Conservation (phyloP, 1,284 basidiomycete genomes). For the Naganishia sp. region DNA sequence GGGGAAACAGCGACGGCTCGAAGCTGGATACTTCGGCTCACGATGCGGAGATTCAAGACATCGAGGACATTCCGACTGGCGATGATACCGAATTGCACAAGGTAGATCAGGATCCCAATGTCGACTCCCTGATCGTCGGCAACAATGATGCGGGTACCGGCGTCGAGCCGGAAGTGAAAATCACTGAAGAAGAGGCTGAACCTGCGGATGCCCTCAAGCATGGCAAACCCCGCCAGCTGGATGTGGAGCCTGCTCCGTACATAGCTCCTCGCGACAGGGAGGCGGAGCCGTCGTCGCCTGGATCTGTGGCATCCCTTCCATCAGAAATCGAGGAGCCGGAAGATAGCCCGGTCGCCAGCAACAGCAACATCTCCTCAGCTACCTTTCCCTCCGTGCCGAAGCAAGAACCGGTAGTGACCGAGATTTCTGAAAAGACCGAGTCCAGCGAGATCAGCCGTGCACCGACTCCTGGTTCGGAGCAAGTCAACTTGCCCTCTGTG, state of each 20-base stretch:
- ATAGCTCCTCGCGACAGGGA: neutral
- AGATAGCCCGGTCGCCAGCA: neutral
- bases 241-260: neutral
- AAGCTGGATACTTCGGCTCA: neutral
- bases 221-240: neutral
- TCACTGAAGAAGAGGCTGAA: slow-evolving; percentile 6
- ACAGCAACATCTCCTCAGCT: slow-evolving; percentile 1
- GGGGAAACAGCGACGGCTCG: neutral
- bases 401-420: slow-evolving; percentile 8
- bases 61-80: slow-evolving; percentile 20
- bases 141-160: slow-evolving; percentile 5
- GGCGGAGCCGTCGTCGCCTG: neutral
- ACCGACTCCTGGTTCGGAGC: slow-evolving; percentile 8
- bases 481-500: slow-evolving; percentile 20
- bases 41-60: slow-evolving; percentile 10
- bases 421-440: neutral
- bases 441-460: slow-evolving; percentile 8
- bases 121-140: slow-evolving; percentile 16
- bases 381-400: slow-evolving; percentile 21
- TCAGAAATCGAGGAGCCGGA: neutral
- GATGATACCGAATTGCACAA: slow-evolving; percentile 25
- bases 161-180: slow-evolving; percentile 14
- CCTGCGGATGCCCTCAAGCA: neutral
- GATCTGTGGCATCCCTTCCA: neutral
- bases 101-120: slow-evolving; percentile 20